phyloP scores from a whole-genome alignment of 306 rosid genomes.

The Inga oerstediana region DNA sequence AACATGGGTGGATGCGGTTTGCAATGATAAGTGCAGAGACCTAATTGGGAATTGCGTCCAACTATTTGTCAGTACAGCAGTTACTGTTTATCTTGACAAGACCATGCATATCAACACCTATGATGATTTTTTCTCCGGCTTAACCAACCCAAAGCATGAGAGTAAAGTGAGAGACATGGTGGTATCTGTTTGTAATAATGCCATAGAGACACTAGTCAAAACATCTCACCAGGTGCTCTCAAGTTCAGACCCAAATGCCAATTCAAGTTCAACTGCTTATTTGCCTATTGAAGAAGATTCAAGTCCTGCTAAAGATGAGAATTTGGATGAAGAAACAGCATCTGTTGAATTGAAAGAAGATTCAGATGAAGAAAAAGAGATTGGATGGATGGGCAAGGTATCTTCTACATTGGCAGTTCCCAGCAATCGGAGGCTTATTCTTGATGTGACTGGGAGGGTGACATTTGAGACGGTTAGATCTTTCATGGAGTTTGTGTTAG shows the following conservation, averaged over 20 bases:
- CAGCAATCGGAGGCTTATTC: constrained; percentile 46
- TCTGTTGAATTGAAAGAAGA: constrained; percentile 10
- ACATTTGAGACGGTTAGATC: constrained; percentile 76
- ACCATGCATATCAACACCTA: constrained; percentile 77
- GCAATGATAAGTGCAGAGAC: constrained; percentile 50
- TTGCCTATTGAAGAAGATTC: constrained; percentile 33
- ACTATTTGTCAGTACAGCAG: constrained; percentile 74
- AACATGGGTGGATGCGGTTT: constrained; percentile 59
- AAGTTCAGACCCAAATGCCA: constrained; percentile 35
- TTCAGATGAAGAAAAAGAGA: constrained; percentile 15
- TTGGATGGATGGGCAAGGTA: constrained; percentile 46
- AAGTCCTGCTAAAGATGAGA: constrained; percentile 14
- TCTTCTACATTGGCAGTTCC: constrained; percentile 56
- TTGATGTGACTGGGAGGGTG: constrained; percentile 57
- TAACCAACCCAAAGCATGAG: constrained; percentile 76
- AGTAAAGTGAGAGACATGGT: constrained; percentile 62
- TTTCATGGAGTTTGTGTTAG: constrained; percentile 58
- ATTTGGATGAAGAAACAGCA: constrained; percentile 19
- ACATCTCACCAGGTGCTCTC: constrained; percentile 76
- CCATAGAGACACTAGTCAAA: constrained; percentile 69
- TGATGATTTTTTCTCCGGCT: constrained; percentile 72
- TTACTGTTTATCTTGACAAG: constrained; percentile 83
- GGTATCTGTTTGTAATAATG: constrained; percentile 64
- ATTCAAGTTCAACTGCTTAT: constrained; percentile 29
- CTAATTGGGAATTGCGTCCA: constrained; percentile 71